phyloP scores from a whole-genome alignment of 768 basidiomycete genomes.

The Psilocybe tampanensis region DNA sequence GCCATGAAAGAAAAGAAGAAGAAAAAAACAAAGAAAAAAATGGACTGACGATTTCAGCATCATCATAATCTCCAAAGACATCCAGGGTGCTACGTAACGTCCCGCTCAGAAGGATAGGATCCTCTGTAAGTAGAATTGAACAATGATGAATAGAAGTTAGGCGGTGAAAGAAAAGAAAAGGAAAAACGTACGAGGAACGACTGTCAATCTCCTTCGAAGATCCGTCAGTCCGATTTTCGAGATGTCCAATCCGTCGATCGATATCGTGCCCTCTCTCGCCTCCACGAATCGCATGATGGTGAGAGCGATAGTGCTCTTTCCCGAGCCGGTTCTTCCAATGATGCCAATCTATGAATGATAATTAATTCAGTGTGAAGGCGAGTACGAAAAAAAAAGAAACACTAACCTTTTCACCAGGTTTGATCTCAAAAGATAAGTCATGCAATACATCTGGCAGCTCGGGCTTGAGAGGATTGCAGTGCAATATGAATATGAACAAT shows the following conservation, averaged over 20 bases:
- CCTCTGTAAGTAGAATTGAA: constrained; percentile 71
- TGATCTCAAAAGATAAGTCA: constrained; percentile 54
- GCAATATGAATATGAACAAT: too few relatives aligned
- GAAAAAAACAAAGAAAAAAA: too few relatives aligned
- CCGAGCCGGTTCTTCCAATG: constrained; percentile 71
- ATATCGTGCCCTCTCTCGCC: constrained; percentile 71
- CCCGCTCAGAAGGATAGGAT: constrained; percentile 86
- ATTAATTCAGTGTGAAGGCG: background rate
- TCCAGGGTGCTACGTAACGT: constrained; percentile 83
- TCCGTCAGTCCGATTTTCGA: constrained; percentile 80
- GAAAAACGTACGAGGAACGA: constrained; percentile 68
- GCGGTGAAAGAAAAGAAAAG: constrained; percentile 36
- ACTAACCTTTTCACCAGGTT: constrained; percentile 53
- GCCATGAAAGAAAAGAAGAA: background rate
- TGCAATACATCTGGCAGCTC: constrained; percentile 63
- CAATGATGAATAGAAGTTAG: constrained; percentile 57
- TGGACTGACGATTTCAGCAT: constrained; percentile 64
- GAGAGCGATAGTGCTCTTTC: constrained; percentile 81
- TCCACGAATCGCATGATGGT: constrained; percentile 68
- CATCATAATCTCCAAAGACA: constrained; percentile 85
- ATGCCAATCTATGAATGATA: constrained; percentile 56
- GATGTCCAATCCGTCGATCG: constrained; percentile 78
- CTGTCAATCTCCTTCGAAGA: constrained; percentile 57
- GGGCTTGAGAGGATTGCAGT: too few relatives aligned
- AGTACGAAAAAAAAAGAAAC: background rate